Evolutionary conservation across 2,329 filamentous ascomycete species (phyloP), one percentile per base, ranked within the genome.

Genomic region (Cryphonectria radicalis): DNA sequence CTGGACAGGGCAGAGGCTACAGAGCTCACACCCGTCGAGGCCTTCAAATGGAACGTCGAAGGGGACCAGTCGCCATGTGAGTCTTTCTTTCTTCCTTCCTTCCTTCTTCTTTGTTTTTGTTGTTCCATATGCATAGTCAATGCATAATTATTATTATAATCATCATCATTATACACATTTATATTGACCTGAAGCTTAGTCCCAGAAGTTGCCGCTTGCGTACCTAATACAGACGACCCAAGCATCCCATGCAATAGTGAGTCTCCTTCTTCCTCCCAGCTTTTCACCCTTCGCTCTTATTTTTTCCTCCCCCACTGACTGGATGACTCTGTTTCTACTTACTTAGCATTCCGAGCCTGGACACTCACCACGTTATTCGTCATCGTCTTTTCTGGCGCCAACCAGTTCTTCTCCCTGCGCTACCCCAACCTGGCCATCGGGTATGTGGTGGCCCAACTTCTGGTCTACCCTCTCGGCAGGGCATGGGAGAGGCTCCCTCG

Each of bases 51-150:
- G 79, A 79, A 77, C 70, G 79, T 81, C 17, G 78, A 80, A 35
- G 79, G 79, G 19, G 79, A 81, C 50, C 77, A 81, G 72, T 81
- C 79, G 25, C 79, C 79, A 32, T 81, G 79, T 81, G 71, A 67
- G 78, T 70, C 14, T 50, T 25, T 5, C 4, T 28, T 28, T 28
- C 28, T 28, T 28, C 2, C 28, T 28, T 28, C 28, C 28, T 28
- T 28, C 28, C 2, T 28, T 28, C 2, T 28, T 28, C 28, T 28
- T 28, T 28, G 28, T 28, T 28, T 28, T 28, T 55, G 13, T 3
- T 8, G 14, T 4, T 19, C 13, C 55, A 28, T 17, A 25, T 57
- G n/a, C 46, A 22, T 32, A 22, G 7, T 10, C 17, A 50, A 10
- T 40, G 2, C 37, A n/a, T 7, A 17, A 4, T 46, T 19, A 22